Conservation (phyloP, 306 rosid species). For the Fagus crenata region DNA sequence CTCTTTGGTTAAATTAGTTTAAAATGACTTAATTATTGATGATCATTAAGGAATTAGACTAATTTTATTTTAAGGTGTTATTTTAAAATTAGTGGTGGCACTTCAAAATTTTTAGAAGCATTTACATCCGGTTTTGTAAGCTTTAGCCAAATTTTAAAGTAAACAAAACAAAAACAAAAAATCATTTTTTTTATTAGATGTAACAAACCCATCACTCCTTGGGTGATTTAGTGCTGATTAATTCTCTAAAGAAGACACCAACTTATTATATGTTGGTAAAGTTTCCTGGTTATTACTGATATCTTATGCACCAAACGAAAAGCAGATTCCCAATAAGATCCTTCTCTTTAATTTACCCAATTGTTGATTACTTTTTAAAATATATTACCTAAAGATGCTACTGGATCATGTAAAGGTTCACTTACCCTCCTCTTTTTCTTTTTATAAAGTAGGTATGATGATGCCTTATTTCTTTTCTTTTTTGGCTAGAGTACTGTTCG, state of each 20-base stretch:
- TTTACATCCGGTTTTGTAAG: too few relatives aligned
- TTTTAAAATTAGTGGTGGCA: too few relatives aligned
- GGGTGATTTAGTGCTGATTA: background rate
- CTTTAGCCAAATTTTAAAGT: too few relatives aligned
- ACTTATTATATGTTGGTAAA: background rate
- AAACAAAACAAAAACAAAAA: too few relatives aligned
- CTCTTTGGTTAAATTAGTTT: background rate
- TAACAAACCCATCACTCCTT: background rate
- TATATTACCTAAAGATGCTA: background rate
- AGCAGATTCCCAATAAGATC: conserved; percentile 24
- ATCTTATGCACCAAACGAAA: conserved; percentile 13
- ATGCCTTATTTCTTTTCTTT: background rate
- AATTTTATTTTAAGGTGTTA: too few relatives aligned
- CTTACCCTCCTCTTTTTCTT: background rate
- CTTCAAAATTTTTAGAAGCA: too few relatives aligned
- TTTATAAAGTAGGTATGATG: background rate
- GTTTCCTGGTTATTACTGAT: background rate
- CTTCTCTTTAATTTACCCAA: conserved; percentile 6
- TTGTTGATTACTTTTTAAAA: conserved; percentile 1
- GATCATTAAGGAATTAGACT: too few relatives aligned
- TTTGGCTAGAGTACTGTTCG: too few relatives aligned
- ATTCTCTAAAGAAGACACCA: background rate
- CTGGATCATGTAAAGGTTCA: background rate
- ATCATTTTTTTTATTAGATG: too few relatives aligned
- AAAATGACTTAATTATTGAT: too few relatives aligned